Evolutionary conservation across 192 early-diverging fungal genomes (phyloP), one percentile per base, ranked within the genome.

Genomic region (Coemansia sp.): DNA sequence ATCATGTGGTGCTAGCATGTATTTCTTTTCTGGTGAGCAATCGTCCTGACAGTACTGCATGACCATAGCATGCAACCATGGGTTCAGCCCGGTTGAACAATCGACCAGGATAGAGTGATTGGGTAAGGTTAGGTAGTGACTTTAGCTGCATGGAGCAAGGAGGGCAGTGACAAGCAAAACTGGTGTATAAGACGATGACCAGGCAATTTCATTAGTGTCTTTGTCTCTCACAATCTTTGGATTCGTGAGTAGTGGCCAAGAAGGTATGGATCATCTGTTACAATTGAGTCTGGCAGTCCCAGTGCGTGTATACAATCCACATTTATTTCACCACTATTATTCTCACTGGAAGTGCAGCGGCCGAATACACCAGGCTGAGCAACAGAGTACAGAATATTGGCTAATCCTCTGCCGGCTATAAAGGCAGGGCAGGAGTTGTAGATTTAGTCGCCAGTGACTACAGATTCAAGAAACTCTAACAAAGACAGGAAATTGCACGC

Each of bases 31-130:
- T 17, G 88, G 88, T 1, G 67, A 61, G 7, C 73, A 63, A 49
- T 94, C 71, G 21, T 72, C 90, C 21, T 91, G 82, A 8, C 52
- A 99, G 80, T 9, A 93, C 87, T 0, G 94, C 93, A 1, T 80
- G 84, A 9, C 74, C 70, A 76, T 99, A 99, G 73, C 94, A 87
- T 4, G 86, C 82, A 43, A 78, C 86, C 96, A 99, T 98, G 13
- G 89, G 88, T 55, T 95, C 94, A 35, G 88, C 90, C 82, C 98
- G 97, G 21, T 88, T 90, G 83, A 94, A 97, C 86, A 97, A 77
- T 47, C 94, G 84, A 10, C 95, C 95, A 37, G 88, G 90, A 33
- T 86, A 87, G 69, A 98, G 87, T 2, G 93, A 95, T 19, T 84
- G 77, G 44, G 95, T 88, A 33, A 98, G 85, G 86, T 99, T 96